Base-by-base conservation (phyloP, 2,329 filamentous ascomycete species). In the Fusarium avenaceum region DNA sequence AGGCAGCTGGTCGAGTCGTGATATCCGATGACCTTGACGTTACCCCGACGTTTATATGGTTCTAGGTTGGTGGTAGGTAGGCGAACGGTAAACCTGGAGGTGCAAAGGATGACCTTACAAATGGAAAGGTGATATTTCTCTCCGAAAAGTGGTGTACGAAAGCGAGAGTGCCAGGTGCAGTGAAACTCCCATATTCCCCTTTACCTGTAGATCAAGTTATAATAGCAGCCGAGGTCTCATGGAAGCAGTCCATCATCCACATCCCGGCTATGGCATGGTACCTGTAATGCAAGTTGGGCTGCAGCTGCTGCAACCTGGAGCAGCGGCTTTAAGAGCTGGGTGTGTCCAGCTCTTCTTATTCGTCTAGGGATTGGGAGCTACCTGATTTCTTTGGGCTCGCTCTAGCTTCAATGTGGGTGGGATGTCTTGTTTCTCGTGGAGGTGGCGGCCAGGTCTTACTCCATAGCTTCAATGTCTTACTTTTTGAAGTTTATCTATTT, bases 241-340 rank as follows among this genome's bases (percentile, higher is more conserved):
- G 20, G 30, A 57, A 56, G 47, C 20, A 8, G 33, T 26, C 17
- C 30, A 40, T 65, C 43, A 26, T 55, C 30, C 48, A 39, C 40
- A 40, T 51, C 35, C 49, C 10, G 30, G 47, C 17, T 35, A 38
- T 42, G 47, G 15, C 42, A 39, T 32, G 26, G 57, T 69, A 43
- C 65, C 49, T 70, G 55, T 57, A 70, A 69, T 65, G 71, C 63
- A 68, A 54, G 48, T 68, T 73, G 70, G 70, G 65, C 65, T 68
- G 65, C 65, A 69, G 40, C 53, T 60, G 46, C 50, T 72, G 60
- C 60, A 72, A n/a, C 35, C 17, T 46, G 44, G 26, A 46, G 28
- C 28, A 30, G 60, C 51, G 67, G 51, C 66, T 60, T 57, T 49
- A 57, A 42, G 43, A 35, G 35, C 48, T 47, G 63, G 53, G 39